phyloP scores from a whole-genome alignment of 768 basidiomycete species.

The Coprinopsis strossmayeri region DNA sequence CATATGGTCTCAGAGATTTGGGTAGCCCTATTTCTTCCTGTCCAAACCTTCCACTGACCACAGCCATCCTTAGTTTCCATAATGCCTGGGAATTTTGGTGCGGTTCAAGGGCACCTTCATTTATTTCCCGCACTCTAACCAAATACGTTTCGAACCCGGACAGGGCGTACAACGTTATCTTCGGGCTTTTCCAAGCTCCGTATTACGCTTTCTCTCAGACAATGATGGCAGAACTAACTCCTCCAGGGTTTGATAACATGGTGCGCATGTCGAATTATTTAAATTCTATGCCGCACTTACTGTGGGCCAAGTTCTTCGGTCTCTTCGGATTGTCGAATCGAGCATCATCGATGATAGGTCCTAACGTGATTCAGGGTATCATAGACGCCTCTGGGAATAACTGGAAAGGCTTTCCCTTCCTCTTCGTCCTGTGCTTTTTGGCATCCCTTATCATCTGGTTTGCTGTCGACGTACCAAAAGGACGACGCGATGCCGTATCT shows the following conservation, averaged over 20 bases:
- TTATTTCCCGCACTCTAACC: neutral
- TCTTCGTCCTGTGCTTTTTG: conserved; percentile 61
- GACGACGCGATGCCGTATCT: conserved; percentile 50
- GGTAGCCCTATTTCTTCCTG: conserved; percentile 29
- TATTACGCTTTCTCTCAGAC: conserved; percentile 85
- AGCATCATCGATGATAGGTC: conserved; percentile 83
- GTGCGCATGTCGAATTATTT: conserved; percentile 19
- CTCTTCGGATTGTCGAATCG: conserved; percentile 81
- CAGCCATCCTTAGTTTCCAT: conserved; percentile 40
- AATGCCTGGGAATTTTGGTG: conserved; percentile 87
- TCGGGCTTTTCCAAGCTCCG: conserved; percentile 79
- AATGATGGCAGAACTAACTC: conserved; percentile 86
- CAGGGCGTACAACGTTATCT: conserved; percentile 76
- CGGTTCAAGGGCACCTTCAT: conserved; percentile 5
- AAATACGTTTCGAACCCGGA: neutral
- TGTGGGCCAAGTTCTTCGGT: conserved; percentile 62
- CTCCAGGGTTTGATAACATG: conserved; percentile 84
- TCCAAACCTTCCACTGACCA: neutral
- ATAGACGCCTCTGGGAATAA: conserved; percentile 66
- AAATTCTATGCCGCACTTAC: neutral
- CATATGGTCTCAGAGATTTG: conserved; percentile 71
- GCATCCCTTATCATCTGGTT: conserved; percentile 80
- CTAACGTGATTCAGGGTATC: conserved; percentile 80
- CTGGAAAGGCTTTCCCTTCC: conserved; percentile 82
- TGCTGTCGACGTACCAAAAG: conserved; percentile 56